A percentile compares a stretch with the other conserved stretches of the same genome.
These are phyloP conservation scores for Nemophila menziesii DNA, from an alignment of 257 asterid genomes.

Conservation along the genomic window DNA sequence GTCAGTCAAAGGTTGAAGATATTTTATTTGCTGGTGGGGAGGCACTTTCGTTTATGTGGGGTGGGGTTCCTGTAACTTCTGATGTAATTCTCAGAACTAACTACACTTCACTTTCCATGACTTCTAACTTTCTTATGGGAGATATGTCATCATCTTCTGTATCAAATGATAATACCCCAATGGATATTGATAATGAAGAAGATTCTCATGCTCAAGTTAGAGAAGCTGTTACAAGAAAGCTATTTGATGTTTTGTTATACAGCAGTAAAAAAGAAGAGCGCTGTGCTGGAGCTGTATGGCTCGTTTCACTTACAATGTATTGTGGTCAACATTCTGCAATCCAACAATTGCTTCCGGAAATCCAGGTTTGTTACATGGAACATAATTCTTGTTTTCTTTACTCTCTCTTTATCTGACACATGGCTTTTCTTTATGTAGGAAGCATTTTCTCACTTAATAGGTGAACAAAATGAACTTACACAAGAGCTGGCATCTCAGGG, in stretches of 20 bases:
- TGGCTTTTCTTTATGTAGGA: conserved; percentile 42
- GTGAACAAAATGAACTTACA: conserved; percentile 87
- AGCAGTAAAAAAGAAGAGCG: conserved; percentile 96
- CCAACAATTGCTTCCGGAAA: conserved; percentile 90
- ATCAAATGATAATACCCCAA: conserved; percentile 21
- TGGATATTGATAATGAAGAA: conserved; percentile 43
- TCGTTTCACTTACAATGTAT: conserved; percentile 75
- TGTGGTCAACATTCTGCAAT: conserved; percentile 71
- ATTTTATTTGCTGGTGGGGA: conserved; percentile 97
- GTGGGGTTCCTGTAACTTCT: conserved; percentile 87
- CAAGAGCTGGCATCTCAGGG: conserved; percentile 99
- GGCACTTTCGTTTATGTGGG: conserved; percentile 96
- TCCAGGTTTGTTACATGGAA: conserved; percentile 56
- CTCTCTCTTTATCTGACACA: not conserved
- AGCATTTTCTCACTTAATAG: conserved; percentile 85
- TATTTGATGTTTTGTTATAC: conserved; percentile 77
- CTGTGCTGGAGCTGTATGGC: conserved; percentile 98
- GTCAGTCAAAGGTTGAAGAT: conserved; percentile 92
- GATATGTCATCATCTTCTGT: conserved; percentile 48
- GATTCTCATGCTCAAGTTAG: conserved; percentile 56
- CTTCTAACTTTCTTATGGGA: conserved; percentile 89
- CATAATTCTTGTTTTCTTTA: not conserved
- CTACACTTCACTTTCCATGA: conserved; percentile 77
- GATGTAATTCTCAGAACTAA: conserved; percentile 77
- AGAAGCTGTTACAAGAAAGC: conserved; percentile 75